Evolutionary conservation across 1,284 basidiomycete genomes (phyloP).

Genomic region (Singerocomus inundabilis): DNA sequence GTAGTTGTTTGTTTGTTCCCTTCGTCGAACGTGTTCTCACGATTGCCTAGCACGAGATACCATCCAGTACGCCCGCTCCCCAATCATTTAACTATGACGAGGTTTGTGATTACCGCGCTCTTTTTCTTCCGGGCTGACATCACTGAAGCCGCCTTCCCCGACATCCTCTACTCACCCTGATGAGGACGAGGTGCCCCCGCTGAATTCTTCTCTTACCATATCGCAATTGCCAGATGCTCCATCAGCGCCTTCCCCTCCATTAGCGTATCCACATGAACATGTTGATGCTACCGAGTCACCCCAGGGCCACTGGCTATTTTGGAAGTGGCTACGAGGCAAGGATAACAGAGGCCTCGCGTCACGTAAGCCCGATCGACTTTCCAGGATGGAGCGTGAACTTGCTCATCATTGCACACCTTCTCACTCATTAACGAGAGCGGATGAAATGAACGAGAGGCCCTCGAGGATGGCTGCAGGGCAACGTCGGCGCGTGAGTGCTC

Average conservation of each 20-base stretch:
- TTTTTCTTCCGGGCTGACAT: not conserved
- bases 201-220: no score
- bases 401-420: not conserved
- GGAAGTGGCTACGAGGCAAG: not conserved
- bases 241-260: no score
- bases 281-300: not conserved
- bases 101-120: not conserved
- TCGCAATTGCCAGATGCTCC: no score
- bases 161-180: not conserved
- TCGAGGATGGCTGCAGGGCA: not conserved
- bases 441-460: not conserved
- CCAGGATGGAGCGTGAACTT: no score
- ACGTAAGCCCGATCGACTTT: no score
- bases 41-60: not conserved
- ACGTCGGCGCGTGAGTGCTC: not conserved
- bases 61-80: not conserved
- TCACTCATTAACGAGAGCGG: no score
- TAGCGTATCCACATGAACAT: no score
- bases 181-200: not conserved
- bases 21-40: not conserved
- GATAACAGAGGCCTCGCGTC: no score
- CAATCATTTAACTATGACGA: not conserved
- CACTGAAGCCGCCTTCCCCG: not conserved
- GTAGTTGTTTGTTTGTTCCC: not conserved
- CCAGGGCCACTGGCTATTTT: not conserved